Base-by-base conservation (phyloP, 2,329 filamentous ascomycete species). In the Paracorniculantispora psalliotae region DNA sequence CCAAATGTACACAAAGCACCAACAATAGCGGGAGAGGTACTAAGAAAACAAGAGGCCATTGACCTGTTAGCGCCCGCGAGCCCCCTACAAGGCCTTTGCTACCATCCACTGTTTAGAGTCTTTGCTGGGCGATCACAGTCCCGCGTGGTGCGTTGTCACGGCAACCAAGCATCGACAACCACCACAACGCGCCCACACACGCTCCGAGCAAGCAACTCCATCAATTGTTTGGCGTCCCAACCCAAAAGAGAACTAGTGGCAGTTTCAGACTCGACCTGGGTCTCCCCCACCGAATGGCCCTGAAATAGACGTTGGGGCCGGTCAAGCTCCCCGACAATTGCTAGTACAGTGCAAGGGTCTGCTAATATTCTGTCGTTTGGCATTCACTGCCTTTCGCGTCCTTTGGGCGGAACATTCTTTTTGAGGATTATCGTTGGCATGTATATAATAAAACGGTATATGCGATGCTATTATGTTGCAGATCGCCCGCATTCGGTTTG, bases 131-230 rank as follows among this genome's bases (percentile, higher is more conserved):
- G 47, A 52, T 52, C 56, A n/a, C n/a, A 25, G 17, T 57, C 49
- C 57, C 57, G 57, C 49, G 41, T 48, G 6, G 10, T 10, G 23
- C 26, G 57, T 59, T 59, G 57, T 53, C 57, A 48, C 49, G 57
- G 57, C 49, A 59, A 59, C 56, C 12, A 44, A 15, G 35, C 12
- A 23, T 26, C 35, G 21, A 41, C 50, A 53, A n/a, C n/a, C 35
- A 53, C 49, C n/a, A 39, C 4, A 23, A 46, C 51, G 51, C 51
- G 39, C 39, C 39, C 25, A 17, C 37, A 23, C 17, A 53, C n/a
- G 23, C 37, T 43, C 15, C 1, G 25, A 19, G 17, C n/a, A 23
- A n/a, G n/a, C 43, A 21, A n/a, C n/a, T n/a, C n/a, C n/a, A n/a
- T n/a, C n/a, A n/a, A 48, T 13, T 37, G 5, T 17, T 41, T 41